phyloP scores from a whole-genome alignment of 495 filamentous ascomycete species.

The Polyplosphaeria fusca region DNA sequence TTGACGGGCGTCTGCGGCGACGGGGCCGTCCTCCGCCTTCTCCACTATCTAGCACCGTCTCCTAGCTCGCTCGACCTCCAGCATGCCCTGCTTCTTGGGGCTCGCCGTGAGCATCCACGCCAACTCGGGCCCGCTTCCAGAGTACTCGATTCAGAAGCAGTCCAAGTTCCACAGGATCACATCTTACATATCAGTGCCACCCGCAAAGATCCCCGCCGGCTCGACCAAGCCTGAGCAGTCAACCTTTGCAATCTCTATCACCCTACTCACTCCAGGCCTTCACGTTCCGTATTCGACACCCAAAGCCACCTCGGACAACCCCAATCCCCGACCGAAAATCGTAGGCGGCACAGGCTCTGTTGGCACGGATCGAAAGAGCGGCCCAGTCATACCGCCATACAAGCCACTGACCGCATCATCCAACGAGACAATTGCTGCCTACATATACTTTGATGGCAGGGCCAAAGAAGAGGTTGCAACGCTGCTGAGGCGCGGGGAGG shows the following conservation, averaged over 20 bases:
- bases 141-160: conserved; percentile 93
- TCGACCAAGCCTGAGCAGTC: conserved; percentile 78
- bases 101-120: conserved; percentile 96
- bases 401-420: conserved; percentile 80
- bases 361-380: conserved; percentile 51
- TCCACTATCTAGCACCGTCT: conserved; percentile 4
- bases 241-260: conserved; percentile 95
- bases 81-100: conserved; percentile 97
- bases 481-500: conserved; percentile 83
- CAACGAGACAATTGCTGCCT: conserved; percentile 96
- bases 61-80: background rate
- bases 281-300: conserved; percentile 86
- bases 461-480: conserved; percentile 97
- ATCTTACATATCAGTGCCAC: conserved; percentile 92
- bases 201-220: conserved; percentile 68
- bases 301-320: conserved; percentile 66
- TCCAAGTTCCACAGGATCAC: conserved; percentile 87
- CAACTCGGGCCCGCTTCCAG: conserved; percentile 78
- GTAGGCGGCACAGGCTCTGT: conserved; percentile 66
- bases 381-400: conserved; percentile 70
- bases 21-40: conserved; percentile 12
- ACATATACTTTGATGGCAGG: conserved; percentile 97
- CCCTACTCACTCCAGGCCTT: conserved; percentile 82
- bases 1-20: conserved; percentile 3
- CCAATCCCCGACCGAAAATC: conserved; percentile 71